These are phyloP conservation scores for Leccinum uliginosum DNA, from an alignment of 768 basidiomycete species.

Conservation along the genomic window DNA sequence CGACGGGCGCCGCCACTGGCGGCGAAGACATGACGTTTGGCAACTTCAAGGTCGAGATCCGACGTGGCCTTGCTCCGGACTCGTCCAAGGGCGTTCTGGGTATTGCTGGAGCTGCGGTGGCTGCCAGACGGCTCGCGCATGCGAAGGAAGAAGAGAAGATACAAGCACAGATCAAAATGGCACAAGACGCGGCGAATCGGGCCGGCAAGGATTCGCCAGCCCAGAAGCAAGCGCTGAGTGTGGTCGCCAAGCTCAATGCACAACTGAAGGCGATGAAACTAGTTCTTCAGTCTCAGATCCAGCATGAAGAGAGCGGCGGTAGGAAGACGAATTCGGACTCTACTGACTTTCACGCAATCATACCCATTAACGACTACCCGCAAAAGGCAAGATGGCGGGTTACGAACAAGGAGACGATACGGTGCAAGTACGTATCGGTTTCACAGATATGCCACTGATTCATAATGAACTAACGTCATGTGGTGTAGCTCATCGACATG, in stretches of 20 bases:
- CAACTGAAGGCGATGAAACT: slow-evolving; percentile 87
- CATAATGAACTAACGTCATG: no score
- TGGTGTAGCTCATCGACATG: slow-evolving; percentile 96
- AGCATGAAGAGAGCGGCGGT: slow-evolving; percentile 46
- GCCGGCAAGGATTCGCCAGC: slow-evolving; percentile 83
- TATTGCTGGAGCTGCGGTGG: slow-evolving; percentile 71
- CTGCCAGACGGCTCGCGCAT: slow-evolving; percentile 68
- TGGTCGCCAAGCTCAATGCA: slow-evolving; percentile 89
- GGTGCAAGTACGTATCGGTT: slow-evolving; percentile 64
- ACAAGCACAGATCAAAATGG: slow-evolving; percentile 74
- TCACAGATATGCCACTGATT: background rate
- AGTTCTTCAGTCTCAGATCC: slow-evolving; percentile 68
- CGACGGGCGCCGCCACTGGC: slow-evolving; percentile 35
- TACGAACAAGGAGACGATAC: slow-evolving; percentile 99
- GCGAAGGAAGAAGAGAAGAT: slow-evolving; percentile 83
- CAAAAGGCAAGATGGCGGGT: slow-evolving; percentile 99
- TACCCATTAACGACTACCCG: slow-evolving; percentile 99
- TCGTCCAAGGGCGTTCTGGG: slow-evolving; percentile 75
- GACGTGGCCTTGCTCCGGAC: slow-evolving; percentile 96
- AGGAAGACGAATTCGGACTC: slow-evolving; percentile 73
- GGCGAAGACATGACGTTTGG: slow-evolving; percentile 89
- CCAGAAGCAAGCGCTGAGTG: slow-evolving; percentile 79
- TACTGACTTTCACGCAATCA: slow-evolving; percentile 97
- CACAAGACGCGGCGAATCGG: slow-evolving; percentile 86
- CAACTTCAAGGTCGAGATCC: slow-evolving; percentile 95